Conservation (phyloP, 2,329 filamentous ascomycete species). For the Ophiosphaerella narmari region DNA sequence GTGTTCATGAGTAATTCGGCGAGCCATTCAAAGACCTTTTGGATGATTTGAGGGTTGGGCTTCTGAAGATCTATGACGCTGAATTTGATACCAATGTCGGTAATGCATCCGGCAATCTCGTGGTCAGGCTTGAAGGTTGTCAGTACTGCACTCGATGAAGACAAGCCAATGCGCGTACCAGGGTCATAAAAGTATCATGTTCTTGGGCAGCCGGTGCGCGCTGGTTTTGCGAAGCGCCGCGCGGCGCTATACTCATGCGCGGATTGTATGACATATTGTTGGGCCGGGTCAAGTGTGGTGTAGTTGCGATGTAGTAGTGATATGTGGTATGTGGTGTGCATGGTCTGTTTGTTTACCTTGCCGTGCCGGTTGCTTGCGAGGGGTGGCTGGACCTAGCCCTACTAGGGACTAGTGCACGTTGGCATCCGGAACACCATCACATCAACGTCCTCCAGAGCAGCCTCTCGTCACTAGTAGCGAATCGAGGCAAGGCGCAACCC, state of each 20-base stretch:
- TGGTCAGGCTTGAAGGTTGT: slow-evolving; percentile 57
- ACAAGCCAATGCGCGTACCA: slow-evolving; percentile 42
- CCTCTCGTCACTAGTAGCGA: too few species aligned
- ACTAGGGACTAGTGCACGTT: not conserved
- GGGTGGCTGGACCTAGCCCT: not conserved
- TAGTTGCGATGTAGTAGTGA: not conserved
- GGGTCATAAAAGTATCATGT: slow-evolving; percentile 56
- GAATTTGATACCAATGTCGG: slow-evolving; percentile 92
- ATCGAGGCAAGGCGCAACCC: too few species aligned
- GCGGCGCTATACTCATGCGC: slow-evolving; percentile 57
- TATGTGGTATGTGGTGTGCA: slow-evolving; percentile 1
- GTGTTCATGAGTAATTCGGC: slow-evolving; percentile 92
- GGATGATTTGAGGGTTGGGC: slow-evolving; percentile 90
- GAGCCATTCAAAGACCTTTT: slow-evolving; percentile 98
- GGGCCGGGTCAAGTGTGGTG: slow-evolving; percentile 1
- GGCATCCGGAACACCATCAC: not conserved
- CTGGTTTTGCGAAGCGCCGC: slow-evolving; percentile 46
- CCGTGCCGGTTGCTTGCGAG: not conserved
- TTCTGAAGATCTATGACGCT: slow-evolving; percentile 86
- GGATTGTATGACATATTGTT: slow-evolving; percentile 54
- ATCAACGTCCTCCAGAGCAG: not conserved
- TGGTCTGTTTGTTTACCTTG: slow-evolving; percentile 18
- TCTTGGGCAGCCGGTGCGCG: slow-evolving; percentile 50
- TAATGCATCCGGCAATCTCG: slow-evolving; percentile 96
- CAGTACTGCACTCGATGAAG: slow-evolving; percentile 12